Base-by-base conservation (phyloP, 441 rosid genomes). In the Croton laevigatus region DNA sequence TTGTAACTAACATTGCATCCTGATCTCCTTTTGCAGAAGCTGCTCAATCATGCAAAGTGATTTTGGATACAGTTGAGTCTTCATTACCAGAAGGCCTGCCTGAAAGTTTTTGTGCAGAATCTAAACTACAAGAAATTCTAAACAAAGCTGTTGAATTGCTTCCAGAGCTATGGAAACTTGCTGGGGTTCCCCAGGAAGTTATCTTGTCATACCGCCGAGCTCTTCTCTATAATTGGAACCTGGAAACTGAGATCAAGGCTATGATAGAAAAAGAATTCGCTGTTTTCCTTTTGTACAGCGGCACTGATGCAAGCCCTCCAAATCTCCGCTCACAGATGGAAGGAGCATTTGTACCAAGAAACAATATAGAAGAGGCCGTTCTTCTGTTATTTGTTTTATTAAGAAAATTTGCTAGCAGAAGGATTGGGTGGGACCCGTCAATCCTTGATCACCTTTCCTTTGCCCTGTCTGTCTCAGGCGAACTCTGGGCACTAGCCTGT, bases 341-440 rank as follows among this genome's bases (percentile, higher is more conserved):
- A 46, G 84, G 87, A 14, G 84, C 91, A 0, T 92, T 86, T 80
- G 85, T 89, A 62, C 98, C 98, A 4, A 85, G 88, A 77, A 90
- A 84, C 84, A 90, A 90, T 46, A 79, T 89, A 45, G 98, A 92
- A 66, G 98, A 92, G 73, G 90, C 98, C 59, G 79, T 92, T 62
- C 97, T 92, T 76, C 83, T 92, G 71, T 79, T 92, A n/a, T 77
- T 87, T 82, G 75, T 92, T 73, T 83, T 92, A 51, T 75, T 92
- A 65, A 82, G 85, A 78, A 92, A 93, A 83, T 73, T 80, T 76
- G 74, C 81, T 75, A 76, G 76, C 45, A 82, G 79, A 69, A 87
- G 82, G 76, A 90, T 90, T 40, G 75, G 38, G 22, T 92, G 96
- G 98, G 98, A 92, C 36, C 81, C 91, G 0, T 73, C 89, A 7